Conservation (phyloP, 495 filamentous ascomycete genomes). For the Aspergillus egyptiacus region DNA sequence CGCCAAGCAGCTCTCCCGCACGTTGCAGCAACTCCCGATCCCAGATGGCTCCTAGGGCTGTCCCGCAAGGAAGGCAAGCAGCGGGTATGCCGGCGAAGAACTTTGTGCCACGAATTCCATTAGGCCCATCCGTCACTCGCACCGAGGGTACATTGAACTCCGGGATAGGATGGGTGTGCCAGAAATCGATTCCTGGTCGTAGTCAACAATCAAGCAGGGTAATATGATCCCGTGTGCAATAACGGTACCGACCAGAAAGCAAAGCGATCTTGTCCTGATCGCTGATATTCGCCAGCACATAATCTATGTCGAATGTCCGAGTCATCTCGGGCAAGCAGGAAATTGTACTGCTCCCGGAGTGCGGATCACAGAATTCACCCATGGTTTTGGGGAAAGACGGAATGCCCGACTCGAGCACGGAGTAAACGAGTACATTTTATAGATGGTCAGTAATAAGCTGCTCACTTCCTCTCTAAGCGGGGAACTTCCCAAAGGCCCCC, state of each 20-base stretch:
- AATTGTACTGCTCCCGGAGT: background rate
- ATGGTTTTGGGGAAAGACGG: background rate
- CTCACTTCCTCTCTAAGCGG: background rate
- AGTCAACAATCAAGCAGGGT: background rate
- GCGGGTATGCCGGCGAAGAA: conserved; percentile 56
- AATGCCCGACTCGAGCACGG: background rate
- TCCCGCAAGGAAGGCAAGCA: conserved; percentile 59
- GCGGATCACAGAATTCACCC: background rate
- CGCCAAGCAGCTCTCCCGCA: conserved; percentile 51
- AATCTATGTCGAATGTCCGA: conserved; percentile 25
- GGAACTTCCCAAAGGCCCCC: background rate
- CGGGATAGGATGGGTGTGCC: conserved; percentile 63
- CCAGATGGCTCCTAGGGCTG: conserved; percentile 60
- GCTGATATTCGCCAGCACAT: conserved; percentile 24
- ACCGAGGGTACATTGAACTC: conserved; percentile 58
- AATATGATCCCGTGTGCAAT: background rate
- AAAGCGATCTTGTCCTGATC: conserved; percentile 29
- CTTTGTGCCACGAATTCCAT: conserved; percentile 57
- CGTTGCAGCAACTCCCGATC: conserved; percentile 49
- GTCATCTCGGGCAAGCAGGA: conserved; percentile 12
- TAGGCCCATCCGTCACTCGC: conserved; percentile 59
- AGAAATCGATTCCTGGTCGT: conserved; percentile 49
- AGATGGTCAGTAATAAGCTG: background rate
- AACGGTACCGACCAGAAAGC: conserved; percentile 19
- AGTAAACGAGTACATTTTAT: background rate